Base-by-base conservation (phyloP, 1,284 basidiomycete species). In the Rhodotorula sp. region DNA sequence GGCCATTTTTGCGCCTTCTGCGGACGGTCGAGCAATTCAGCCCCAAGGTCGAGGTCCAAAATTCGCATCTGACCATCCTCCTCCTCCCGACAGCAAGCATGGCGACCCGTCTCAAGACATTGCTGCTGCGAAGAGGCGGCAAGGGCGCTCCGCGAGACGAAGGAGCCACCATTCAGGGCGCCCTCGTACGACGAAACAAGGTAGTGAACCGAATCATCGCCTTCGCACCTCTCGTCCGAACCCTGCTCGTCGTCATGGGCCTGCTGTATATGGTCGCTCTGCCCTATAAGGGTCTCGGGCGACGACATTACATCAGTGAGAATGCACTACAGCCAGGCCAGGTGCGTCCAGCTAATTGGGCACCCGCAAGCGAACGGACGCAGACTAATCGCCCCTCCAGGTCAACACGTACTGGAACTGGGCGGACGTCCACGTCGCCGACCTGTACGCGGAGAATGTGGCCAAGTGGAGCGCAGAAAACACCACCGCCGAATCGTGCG, bases 291-390 rank as follows among this genome's bases (percentile, higher is more conserved):
- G 54, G 81, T 2, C 83, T 94, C 6, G 88, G 88, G 24, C 84
- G 87, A 75, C 79, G 81, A 8, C 89, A 87, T 24, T 94, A 91
- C 78, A 89, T 94, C 57, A 92, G 94, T 78, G 94, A 97, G 82
- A 94, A 97, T 80, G 94, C 94, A 0, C 82, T 97, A 34, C 90
- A 92, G 77, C 93, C 94, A 8, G 88, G 86, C 5, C 91, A 94
- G 82, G 92, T 92, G 74, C 64, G 81, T 76, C 40, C 10, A 18
- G 40, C 40, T 34, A 28, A 37, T 44, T 2, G 15, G 9, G 9
- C 16, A 1, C n/a, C 37, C 6, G 9, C 16, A 20, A n/a, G 16
- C 20, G 15, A 7, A 18, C 11, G 22, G 2, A 2, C 51, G 31
- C 34, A 62, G 51, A 61, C 26, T 22, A 20, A 59, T 28, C 50